Conservation (phyloP, 257 asterid species). For the Schizonepeta tenuifolia region DNA sequence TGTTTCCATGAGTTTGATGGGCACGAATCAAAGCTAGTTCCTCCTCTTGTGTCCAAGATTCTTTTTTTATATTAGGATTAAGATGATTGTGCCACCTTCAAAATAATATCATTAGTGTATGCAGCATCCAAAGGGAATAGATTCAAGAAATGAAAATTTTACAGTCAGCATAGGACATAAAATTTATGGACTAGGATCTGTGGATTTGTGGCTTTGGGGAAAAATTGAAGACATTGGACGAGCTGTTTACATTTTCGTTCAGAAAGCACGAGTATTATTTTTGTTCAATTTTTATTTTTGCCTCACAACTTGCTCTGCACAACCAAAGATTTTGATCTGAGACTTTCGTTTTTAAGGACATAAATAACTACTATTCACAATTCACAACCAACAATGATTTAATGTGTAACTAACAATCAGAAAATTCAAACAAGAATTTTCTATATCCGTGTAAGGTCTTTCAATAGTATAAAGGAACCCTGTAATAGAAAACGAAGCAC, state of each 20-base stretch:
- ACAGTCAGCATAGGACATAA: neutral
- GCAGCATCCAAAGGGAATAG: slow-evolving; percentile 5
- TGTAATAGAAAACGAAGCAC: slow-evolving; percentile 14
- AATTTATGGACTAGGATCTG: neutral
- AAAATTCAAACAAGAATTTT: slow-evolving; percentile 10
- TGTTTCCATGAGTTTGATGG: slow-evolving; percentile 85
- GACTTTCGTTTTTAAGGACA: neutral
- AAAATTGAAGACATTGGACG: neutral
- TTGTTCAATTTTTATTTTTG: no score
- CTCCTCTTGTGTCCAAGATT: slow-evolving; percentile 97
- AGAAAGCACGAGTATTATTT: neutral
- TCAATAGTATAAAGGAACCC: neutral
- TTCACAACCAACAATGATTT: neutral
- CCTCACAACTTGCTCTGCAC: neutral
- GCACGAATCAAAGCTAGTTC: slow-evolving; percentile 85
- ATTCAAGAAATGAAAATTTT: neutral
- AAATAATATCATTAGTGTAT: slow-evolving; percentile 26
- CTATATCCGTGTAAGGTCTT: neutral
- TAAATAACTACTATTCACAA: slow-evolving; percentile 2
- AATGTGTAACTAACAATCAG: neutral
- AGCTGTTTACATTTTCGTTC: neutral
- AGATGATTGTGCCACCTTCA: slow-evolving; percentile 98
- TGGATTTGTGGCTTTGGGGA: neutral
- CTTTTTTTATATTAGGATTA: slow-evolving; percentile 82
- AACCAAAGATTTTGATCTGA: neutral